These are phyloP conservation scores for Metschnikowia drakensbergensis DNA, from an alignment of 805 yeast species.

Conservation along the genomic window DNA sequence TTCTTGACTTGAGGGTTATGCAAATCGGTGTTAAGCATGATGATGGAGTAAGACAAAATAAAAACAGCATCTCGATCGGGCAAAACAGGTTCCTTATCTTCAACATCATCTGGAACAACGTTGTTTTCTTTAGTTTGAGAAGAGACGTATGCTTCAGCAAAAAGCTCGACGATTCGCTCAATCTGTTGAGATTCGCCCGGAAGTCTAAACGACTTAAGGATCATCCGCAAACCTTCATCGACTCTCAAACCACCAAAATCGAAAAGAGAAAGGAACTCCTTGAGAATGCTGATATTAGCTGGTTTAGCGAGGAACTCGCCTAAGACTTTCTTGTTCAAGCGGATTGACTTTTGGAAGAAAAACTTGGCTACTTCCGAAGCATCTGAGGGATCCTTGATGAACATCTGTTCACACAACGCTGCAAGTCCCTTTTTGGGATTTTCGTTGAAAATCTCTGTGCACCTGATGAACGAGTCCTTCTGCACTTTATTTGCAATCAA, in stretches of 20 bases:
- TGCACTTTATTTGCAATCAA: conserved; percentile 43
- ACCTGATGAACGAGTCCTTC: conserved; percentile 73
- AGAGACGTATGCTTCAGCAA: conserved; percentile 74
- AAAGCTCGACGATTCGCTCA: conserved; percentile 84
- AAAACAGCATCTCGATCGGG: conserved; percentile 87
- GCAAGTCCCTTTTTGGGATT: conserved; percentile 75
- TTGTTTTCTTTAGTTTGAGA: conserved; percentile 43
- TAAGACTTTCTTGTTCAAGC: conserved; percentile 79
- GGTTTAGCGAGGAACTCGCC: conserved; percentile 88
- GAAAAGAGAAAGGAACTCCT: conserved; percentile 62
- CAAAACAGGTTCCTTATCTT: conserved; percentile 40
- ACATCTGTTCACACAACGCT: conserved; percentile 58
- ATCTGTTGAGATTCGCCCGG: conserved; percentile 98
- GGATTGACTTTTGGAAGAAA: conserved; percentile 70
- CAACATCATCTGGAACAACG: conserved; percentile 21
- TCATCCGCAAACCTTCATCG: conserved; percentile 85
- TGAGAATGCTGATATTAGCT: conserved; percentile 53
- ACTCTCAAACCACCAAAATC: conserved; percentile 78
- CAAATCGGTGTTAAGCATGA: conserved; percentile 89
- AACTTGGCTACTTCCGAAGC: conserved; percentile 67
- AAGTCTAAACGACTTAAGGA: conserved; percentile 78
- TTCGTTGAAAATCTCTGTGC: conserved; percentile 71
- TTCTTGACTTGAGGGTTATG: conserved; percentile 90
- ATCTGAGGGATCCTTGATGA: conserved; percentile 50
- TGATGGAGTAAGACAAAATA: conserved; percentile 84